These are phyloP conservation scores for Phytophthora podocarpi DNA, from an alignment of 352 stramenopile species.

Conservation along the genomic window DNA sequence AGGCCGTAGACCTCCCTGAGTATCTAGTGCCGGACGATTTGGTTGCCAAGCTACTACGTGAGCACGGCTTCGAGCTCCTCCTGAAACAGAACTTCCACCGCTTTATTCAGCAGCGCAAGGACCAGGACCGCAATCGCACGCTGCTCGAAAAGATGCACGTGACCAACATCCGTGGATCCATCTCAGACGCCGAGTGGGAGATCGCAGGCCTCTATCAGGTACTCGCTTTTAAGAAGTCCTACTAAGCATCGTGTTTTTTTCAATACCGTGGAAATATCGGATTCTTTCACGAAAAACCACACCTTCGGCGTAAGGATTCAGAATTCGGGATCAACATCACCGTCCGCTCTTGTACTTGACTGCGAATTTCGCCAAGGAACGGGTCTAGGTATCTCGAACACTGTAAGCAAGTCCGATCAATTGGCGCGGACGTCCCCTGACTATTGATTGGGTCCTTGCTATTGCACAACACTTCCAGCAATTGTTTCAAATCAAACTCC, in stretches of 20 bases:
- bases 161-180: constrained; percentile 81
- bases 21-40: constrained; percentile 91
- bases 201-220: constrained; percentile 88
- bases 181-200: constrained; percentile 88
- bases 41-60: constrained; percentile 61
- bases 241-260: constrained; percentile 32
- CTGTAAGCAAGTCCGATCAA: too few species aligned
- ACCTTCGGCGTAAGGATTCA: too few species aligned
- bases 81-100: constrained; percentile 88
- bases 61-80: constrained; percentile 83
- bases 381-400: too few species aligned
- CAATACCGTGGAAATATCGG: neutral
- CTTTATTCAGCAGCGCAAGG: constrained; percentile 79
- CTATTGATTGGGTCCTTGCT: too few species aligned
- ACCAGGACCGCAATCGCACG: constrained; percentile 66
- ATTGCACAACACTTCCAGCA: too few species aligned
- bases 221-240: constrained; percentile 85
- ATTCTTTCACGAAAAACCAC: too few species aligned
- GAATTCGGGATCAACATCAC: too few species aligned
- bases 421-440: too few species aligned
- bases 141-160: constrained; percentile 90
- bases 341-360: too few species aligned
- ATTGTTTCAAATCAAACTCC: too few species aligned
- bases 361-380: too few species aligned
- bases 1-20: constrained; percentile 90